Base-by-base conservation (phyloP, 2,329 filamentous ascomycete species). In the Graphiopsis chlorocephala region DNA sequence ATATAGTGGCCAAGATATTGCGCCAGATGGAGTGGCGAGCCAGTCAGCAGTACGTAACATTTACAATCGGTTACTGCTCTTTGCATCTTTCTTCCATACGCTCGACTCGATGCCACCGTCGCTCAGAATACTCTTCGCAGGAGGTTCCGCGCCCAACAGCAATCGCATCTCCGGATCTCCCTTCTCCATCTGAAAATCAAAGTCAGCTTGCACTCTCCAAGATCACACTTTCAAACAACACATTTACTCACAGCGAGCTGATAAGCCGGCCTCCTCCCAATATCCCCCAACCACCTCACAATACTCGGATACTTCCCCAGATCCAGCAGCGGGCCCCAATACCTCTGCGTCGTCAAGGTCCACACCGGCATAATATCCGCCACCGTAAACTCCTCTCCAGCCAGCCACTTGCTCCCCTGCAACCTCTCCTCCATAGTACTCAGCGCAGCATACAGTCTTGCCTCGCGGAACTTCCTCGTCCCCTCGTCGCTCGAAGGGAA, bases 361-460 rank as follows among this genome's bases (percentile, higher is more conserved):
- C 84, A 89, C 0, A 88, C 80, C 4, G 77, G 78, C 86, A 90
- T 89, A 45, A 89, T 78, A 74, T 91, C 89, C 1, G 88, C 88
- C 0, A 80, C 86, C 0, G 86, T 89, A 65, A 91, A 85, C 59
- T 87, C 79, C 0, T 82, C 76, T 2, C 88, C 89, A 0, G 85
- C 86, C 25, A 91, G 76, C 80, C 83, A 91, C 8, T 78, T 72
- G 38, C 79, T 82, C 1, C 75, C 66, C 3, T 68, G 69, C 2
- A 90, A 72, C 12, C 84, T 77, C 2, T 81, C 74, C 45, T 90
- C 80, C 28, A 87, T 60, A 25, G 79, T 68, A n/a, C 64, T 50
- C 35, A 89, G 66, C 0, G 77, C 73, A n/a, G 67, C 72, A 3
- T 73, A 64, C 2, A 83, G 69, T 14, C 78, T 78, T 6, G 70